A percentile compares a stretch with the other conserved stretches of the same genome.
phyloP scores from a whole-genome alignment of 176 grass and related monocot species.

The Ananas comosus region DNA sequence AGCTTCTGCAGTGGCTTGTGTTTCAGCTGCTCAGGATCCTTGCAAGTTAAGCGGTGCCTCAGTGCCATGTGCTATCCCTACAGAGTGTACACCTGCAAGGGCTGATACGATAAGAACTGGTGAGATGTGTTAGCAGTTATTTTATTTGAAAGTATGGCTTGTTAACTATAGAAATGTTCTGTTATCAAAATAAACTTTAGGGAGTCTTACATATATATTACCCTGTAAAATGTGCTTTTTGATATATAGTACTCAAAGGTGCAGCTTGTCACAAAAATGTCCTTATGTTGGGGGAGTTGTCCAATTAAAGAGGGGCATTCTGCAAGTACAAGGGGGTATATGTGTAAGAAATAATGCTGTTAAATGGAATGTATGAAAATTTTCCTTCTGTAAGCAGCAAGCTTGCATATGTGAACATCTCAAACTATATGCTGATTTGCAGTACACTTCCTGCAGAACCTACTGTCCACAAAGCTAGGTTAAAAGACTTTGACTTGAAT shows the following conservation, averaged over 20 bases:
- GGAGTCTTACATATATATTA: slow-evolving; percentile 30
- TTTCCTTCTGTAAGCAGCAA: too few relatives aligned
- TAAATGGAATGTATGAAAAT: too few relatives aligned
- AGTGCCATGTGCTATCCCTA: background rate
- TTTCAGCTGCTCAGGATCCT: background rate
- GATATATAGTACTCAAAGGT: background rate
- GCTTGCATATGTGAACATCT: slow-evolving; percentile 11
- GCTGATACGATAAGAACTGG: background rate
- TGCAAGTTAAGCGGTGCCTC: too few relatives aligned
- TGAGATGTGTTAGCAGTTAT: background rate
- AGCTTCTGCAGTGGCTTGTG: background rate
- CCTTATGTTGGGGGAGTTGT: background rate
- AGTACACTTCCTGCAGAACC: slow-evolving; percentile 25
- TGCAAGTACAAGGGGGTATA: too few relatives aligned
- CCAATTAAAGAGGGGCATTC: too few relatives aligned
- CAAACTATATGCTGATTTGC: slow-evolving; percentile 13
- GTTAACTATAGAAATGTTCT: background rate
- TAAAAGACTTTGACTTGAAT: slow-evolving; percentile 78
- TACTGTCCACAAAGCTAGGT: slow-evolving; percentile 14
- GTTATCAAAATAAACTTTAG: background rate
- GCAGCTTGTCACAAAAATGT: background rate
- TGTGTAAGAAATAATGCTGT: too few relatives aligned
- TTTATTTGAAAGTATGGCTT: background rate
- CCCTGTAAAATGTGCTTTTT: slow-evolving; percentile 8
- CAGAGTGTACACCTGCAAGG: background rate